phyloP scores from a whole-genome alignment of 495 filamentous ascomycete species.

The Cudoniella acicularis region DNA sequence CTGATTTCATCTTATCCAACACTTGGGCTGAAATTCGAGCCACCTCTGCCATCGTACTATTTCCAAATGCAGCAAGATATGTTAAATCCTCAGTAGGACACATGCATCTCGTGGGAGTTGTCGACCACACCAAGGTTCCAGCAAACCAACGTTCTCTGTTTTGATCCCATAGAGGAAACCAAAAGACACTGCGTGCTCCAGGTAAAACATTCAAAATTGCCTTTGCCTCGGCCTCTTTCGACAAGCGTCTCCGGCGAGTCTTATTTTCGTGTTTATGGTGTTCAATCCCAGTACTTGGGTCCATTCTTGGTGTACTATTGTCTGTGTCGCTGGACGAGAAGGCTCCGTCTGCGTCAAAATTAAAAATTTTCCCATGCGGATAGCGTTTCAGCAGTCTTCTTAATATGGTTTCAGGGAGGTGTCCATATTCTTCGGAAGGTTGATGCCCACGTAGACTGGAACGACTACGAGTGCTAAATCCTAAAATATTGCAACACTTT shows the following conservation, averaged over 20 bases:
- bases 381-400: conserved; percentile 34
- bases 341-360: conserved; percentile 35
- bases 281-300: background rate
- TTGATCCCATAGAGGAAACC: conserved; percentile 69
- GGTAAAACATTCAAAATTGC: conserved; percentile 35
- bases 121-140: conserved; percentile 63
- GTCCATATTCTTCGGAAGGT: conserved; percentile 14
- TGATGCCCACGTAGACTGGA: conserved; percentile 22
- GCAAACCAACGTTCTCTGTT: conserved; percentile 65
- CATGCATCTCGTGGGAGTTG: conserved; percentile 34
- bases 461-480: conserved; percentile 23
- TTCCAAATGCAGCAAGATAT: conserved; percentile 51
- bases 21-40: conserved; percentile 43
- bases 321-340: conserved; percentile 30
- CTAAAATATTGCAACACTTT: conserved; percentile 26
- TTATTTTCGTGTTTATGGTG: conserved; percentile 10
- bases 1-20: conserved; percentile 53
- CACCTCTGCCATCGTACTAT: conserved; percentile 53
- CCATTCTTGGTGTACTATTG: conserved; percentile 16
- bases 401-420: conserved; percentile 32
- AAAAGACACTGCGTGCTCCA: conserved; percentile 50
- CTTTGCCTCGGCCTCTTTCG: conserved; percentile 20
- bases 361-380: conserved; percentile 38
- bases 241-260: conserved; percentile 19
- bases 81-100: conserved; percentile 47